Conservation (phyloP, 2,329 filamentous ascomycete genomes). For the Fusarium dimerum region DNA sequence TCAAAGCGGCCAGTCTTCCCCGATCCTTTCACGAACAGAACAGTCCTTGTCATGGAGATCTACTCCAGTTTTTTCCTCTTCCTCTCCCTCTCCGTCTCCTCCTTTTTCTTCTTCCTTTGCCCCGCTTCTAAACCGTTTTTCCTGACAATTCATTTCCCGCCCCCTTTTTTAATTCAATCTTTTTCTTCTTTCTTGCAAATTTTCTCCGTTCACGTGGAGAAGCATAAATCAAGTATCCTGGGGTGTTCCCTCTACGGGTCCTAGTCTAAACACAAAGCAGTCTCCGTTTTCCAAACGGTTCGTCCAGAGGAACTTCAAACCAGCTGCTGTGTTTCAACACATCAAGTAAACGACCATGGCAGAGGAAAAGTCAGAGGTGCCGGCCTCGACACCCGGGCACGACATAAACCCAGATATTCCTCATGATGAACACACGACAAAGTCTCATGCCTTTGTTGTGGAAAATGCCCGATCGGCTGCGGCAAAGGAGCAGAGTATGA, state of each 20-base stretch:
- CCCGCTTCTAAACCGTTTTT: too few relatives aligned
- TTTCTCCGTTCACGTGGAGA: background rate
- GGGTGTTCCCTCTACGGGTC: slow-evolving; percentile 10
- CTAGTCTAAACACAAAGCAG: slow-evolving; percentile 8
- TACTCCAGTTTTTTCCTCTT: too few relatives aligned
- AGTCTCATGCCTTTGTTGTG: slow-evolving; percentile 20
- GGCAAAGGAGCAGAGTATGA: slow-evolving; percentile 23
- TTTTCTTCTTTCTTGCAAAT: slow-evolving; percentile 17
- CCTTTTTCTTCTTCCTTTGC: too few relatives aligned
- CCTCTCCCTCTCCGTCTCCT: too few relatives aligned
- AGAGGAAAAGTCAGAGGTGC: slow-evolving; percentile 21
- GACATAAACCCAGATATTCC: background rate
- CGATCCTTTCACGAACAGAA: too few relatives aligned
- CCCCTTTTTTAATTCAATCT: background rate
- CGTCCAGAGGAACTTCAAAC: background rate
- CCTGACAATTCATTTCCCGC: too few relatives aligned
- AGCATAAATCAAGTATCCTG: background rate
- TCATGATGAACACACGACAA: slow-evolving; percentile 11
- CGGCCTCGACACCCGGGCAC: background rate
- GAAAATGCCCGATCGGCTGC: slow-evolving; percentile 22
- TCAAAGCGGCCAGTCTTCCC: too few relatives aligned
- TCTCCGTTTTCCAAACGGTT: slow-evolving; percentile 19
- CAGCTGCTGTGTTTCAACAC: slow-evolving; percentile 12
- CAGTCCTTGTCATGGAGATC: too few relatives aligned
- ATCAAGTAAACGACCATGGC: slow-evolving; percentile 31